phyloP scores from a whole-genome alignment of 306 rosid species.

The Cyamopsis tetragonoloba region DNA sequence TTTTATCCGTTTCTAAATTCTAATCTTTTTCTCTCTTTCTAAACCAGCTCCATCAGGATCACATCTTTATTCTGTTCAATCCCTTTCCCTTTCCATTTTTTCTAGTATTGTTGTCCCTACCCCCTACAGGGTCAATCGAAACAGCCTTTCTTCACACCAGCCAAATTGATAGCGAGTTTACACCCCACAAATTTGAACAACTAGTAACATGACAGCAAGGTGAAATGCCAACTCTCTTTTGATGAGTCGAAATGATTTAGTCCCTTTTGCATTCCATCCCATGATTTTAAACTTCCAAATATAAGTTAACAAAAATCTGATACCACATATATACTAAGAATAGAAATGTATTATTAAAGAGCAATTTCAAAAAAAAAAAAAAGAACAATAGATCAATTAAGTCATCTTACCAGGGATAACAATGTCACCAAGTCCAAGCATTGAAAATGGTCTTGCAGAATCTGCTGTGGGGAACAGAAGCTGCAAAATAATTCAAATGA shows the following conservation, averaged over 20 bases:
- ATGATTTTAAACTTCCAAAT: not conserved
- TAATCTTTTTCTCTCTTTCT: too few relatives aligned
- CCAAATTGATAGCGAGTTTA: not conserved
- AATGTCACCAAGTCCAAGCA: constrained; percentile 99
- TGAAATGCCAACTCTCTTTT: not conserved
- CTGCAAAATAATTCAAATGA: constrained; percentile 42
- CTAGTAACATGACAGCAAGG: not conserved
- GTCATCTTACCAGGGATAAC: constrained; percentile 89
- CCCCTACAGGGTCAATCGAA: not conserved
- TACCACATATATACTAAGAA: constrained; percentile 1
- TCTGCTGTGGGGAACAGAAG: constrained; percentile 95
- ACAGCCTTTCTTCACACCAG: not conserved
- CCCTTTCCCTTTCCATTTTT: not conserved
- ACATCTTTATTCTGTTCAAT: not conserved
- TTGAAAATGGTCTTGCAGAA: constrained; percentile 81
- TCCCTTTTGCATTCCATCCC: not conserved
- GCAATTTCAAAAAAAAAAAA: not conserved
- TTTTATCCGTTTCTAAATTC: too few relatives aligned
- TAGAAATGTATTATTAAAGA: not conserved
- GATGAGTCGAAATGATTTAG: not conserved
- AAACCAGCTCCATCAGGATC: too few relatives aligned
- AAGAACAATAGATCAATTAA: not conserved
- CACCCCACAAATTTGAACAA: not conserved
- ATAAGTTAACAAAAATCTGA: not conserved
- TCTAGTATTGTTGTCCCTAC: not conserved